Percentiles rank a stretch among this genome's conserved stretches.
Conservation (phyloP, 2,329 filamentous ascomycete species). For the Juglanconis sp. region DNA sequence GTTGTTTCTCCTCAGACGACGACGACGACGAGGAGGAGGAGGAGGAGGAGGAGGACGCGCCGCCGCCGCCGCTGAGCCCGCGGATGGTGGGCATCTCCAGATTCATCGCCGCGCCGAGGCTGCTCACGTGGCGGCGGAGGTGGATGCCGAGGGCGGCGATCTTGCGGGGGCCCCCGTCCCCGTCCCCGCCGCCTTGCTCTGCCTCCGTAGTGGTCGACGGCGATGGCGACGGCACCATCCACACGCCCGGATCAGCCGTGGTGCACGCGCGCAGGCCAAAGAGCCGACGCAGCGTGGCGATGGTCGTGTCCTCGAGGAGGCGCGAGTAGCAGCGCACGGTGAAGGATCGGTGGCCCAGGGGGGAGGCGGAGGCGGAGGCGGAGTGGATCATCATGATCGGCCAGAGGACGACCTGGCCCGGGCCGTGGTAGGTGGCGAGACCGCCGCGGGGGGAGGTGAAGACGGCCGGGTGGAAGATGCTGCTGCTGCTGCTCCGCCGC, state of each 20-base stretch:
- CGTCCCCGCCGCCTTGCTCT: not conserved
- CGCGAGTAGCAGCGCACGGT: slow-evolving; percentile 74
- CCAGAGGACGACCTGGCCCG: slow-evolving; percentile 90
- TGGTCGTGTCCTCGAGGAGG: slow-evolving; percentile 73
- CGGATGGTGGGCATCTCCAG: slow-evolving; percentile 54
- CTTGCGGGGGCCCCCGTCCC: slow-evolving; percentile 52
- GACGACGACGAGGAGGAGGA: too few species aligned
- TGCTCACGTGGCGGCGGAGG: slow-evolving; percentile 76
- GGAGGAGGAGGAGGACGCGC: not conserved
- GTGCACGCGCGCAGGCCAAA: slow-evolving; percentile 62
- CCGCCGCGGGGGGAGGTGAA: slow-evolving; percentile 76
- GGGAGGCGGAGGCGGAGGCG: slow-evolving; percentile 25
- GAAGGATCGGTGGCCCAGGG: slow-evolving; percentile 46
- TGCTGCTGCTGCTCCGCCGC: slow-evolving; percentile 21
- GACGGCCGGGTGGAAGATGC: slow-evolving; percentile 54
- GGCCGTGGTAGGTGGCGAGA: slow-evolving; percentile 91
- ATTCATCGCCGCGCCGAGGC: slow-evolving; percentile 81
- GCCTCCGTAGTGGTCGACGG: not conserved
- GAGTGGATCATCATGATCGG: slow-evolving; percentile 77
- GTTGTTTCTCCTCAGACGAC: too few species aligned
- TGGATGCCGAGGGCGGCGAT: slow-evolving; percentile 93
- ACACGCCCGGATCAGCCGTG: slow-evolving; percentile 80
- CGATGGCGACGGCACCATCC: slow-evolving; percentile 47
- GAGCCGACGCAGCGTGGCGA: slow-evolving; percentile 53
- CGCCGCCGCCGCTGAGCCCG: not conserved